Conservation (phyloP, 164 flowering plant species). For the Piper betle region DNA sequence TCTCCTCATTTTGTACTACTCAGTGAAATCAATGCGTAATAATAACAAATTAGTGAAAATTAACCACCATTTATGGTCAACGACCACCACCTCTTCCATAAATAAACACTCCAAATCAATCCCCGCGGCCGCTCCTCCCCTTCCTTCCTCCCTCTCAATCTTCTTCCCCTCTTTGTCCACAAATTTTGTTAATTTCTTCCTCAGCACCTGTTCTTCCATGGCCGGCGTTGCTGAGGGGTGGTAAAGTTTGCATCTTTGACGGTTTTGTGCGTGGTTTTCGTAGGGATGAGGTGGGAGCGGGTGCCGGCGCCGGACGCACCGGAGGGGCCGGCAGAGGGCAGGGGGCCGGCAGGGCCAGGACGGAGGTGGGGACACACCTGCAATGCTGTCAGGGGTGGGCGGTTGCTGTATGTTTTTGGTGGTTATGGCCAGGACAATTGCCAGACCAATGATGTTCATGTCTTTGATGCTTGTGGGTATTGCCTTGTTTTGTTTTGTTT, state of each 20-base stretch:
- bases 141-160: not conserved
- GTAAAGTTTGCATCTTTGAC: not conserved
- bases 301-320: conserved; percentile 15
- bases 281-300: conserved; percentile 28
- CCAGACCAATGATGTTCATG: conserved; percentile 85
- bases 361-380: conserved; percentile 97
- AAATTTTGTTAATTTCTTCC: too few relatives aligned
- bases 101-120: too few relatives aligned
- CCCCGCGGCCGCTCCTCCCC: not conserved
- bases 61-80: too few relatives aligned
- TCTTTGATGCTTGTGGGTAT: conserved; percentile 63
- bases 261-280: not conserved
- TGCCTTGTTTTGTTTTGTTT: not conserved
- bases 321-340: conserved; percentile 17
- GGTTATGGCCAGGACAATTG: conserved; percentile 79
- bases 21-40: too few relatives aligned
- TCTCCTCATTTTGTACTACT: too few relatives aligned
- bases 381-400: conserved; percentile 77
- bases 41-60: too few relatives aligned
- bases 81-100: too few relatives aligned
- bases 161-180: not conserved
- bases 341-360: conserved; percentile 54
- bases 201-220: not conserved
- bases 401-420: conserved; percentile 73
- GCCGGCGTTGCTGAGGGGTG: not conserved